phyloP scores from a whole-genome alignment of 2,329 filamentous ascomycete genomes.

The Amylocarpus encephaloides region DNA sequence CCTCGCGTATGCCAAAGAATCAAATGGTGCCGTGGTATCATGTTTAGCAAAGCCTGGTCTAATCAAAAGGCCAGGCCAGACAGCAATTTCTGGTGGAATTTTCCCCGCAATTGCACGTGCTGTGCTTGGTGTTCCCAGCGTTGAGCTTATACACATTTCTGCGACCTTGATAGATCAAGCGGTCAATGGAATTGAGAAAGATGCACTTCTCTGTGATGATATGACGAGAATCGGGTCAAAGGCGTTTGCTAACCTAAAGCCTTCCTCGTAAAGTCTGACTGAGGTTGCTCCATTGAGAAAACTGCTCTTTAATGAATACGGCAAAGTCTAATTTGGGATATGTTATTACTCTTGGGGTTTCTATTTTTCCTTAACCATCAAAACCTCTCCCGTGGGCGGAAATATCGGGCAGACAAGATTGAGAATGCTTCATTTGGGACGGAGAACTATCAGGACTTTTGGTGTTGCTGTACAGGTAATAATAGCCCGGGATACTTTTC shows the following conservation, averaged over 20 bases:
- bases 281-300: too few relatives aligned
- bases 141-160: constrained; percentile 35
- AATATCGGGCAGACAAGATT: too few relatives aligned
- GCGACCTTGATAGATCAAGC: constrained; percentile 40
- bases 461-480: too few relatives aligned
- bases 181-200: constrained; percentile 41
- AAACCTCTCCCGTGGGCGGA: too few relatives aligned
- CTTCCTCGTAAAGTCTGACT: too few relatives aligned
- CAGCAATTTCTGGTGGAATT: not conserved
- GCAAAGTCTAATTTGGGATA: too few relatives aligned
- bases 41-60: constrained; percentile 39
- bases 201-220: constrained; percentile 39
- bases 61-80: constrained; percentile 32
- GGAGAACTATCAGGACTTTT: too few relatives aligned
- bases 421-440: too few relatives aligned
- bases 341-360: too few relatives aligned
- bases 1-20: constrained; percentile 36
- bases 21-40: constrained; percentile 34
- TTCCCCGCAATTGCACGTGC: constrained; percentile 17
- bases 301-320: too few relatives aligned
- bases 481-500: too few relatives aligned
- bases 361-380: too few relatives aligned
- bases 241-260: not conserved
- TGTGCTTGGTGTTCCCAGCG: constrained; percentile 31
- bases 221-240: constrained; percentile 33